phyloP scores from a whole-genome alignment of 2,329 filamentous ascomycete genomes.

The Ophiosphaerella narmari region DNA sequence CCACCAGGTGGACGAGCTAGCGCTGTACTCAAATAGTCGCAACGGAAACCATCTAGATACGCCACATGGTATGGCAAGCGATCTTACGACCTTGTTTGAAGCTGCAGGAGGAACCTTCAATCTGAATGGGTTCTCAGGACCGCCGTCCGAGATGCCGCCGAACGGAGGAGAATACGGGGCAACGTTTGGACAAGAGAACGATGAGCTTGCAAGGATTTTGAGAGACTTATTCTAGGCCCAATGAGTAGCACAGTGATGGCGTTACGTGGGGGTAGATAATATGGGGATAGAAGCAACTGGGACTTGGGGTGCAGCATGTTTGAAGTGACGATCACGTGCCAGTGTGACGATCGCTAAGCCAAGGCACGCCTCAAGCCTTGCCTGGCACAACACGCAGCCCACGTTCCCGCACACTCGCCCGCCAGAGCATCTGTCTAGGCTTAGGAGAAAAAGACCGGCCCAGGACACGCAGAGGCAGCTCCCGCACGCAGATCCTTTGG shows the following conservation, averaged over 20 bases:
- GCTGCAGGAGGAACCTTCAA: conserved; percentile 59
- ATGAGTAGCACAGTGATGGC: background rate
- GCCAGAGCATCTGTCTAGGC: background rate
- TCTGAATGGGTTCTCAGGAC: conserved; percentile 22
- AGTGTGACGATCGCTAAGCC: conserved; percentile 17
- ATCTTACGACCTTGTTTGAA: conserved; percentile 67
- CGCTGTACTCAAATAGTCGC: conserved; percentile 51
- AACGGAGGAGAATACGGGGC: conserved; percentile 51
- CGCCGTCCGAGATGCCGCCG: conserved; percentile 37
- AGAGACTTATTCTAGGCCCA: conserved; percentile 59
- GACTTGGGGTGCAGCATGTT: background rate
- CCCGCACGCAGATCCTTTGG: conserved; percentile 8
- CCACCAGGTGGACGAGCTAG: conserved; percentile 63
- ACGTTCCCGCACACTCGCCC: conserved; percentile 7
- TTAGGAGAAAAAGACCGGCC: background rate
- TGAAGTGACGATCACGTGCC: conserved; percentile 19
- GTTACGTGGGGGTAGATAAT: background rate
- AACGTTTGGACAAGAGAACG: conserved; percentile 61
- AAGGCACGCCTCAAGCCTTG: conserved; percentile 18
- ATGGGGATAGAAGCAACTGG: background rate
- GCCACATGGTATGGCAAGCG: conserved; percentile 65
- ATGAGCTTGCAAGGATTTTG: conserved; percentile 64
- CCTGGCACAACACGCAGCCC: conserved; percentile 14
- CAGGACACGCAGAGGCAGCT: background rate
- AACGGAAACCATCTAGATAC: conserved; percentile 49